Base-by-base conservation (phyloP, 2,329 filamentous ascomycete genomes). In the Fusarium sp. region DNA sequence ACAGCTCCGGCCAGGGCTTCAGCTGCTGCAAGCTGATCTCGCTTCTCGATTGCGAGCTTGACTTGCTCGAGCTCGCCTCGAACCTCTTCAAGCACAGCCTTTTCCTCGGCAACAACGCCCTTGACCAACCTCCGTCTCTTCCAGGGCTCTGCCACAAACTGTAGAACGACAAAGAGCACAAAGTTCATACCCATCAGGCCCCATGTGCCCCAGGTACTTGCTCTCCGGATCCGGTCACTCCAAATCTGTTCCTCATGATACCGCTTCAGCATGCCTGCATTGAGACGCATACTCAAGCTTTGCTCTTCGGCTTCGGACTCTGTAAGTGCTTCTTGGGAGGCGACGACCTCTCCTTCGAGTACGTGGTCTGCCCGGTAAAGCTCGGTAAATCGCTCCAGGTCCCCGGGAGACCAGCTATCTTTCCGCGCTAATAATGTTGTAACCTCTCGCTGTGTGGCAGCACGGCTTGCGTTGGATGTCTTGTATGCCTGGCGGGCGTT, bases 221-320 rank as follows among this genome's bases (percentile, higher is more conserved):
- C 98, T 75, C 97, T 89, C 39, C 97, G 89, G 81, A 99, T 99
- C 78, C 97, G 96, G 82, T 99, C 97, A 80, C 94, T 97, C 97
- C 97, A 99, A 66, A 99, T 97, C 85, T 99, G 97, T 86, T 99
- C 97, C 85, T 99, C 97, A 83, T 99, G 97, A 83, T 99, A 99
- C 70, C 97, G 91, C 71, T 93, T 93, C 61, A 98, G 87, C 77
- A 98, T 98, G 60, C 92, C 92, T 71, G 93, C 92, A 81, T 93
- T 96, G 64, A 99, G 86, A 78, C 92, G 90, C 62, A 92, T 90
- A 65, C 92, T 90, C 1, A 95, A 89, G 71, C 93, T 92, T 83
- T 98, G 94, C 70, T 97, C 91, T 35, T 94, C 91, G 52, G 90
- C 89, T 85, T 99, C 97, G 2, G 94, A 92, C 68, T 91, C 88